Conservation (phyloP, 2,329 filamentous ascomycete species). For the Penicillium sp. region DNA sequence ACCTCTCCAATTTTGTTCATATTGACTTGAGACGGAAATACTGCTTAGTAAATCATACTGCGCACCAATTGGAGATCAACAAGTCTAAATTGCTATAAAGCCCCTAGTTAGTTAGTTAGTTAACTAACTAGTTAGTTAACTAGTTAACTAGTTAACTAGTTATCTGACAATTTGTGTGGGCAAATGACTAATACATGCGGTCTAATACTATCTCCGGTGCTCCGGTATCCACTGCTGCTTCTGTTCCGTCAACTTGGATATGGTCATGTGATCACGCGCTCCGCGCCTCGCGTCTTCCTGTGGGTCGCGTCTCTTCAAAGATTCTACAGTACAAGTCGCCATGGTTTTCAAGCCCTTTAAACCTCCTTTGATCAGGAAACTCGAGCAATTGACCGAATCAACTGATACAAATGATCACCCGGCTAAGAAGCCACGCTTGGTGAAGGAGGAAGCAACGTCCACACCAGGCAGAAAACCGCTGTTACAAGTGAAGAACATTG, state of each 20-base stretch:
- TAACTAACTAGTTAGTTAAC: too few species aligned
- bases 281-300: constrained; percentile 24
- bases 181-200: too few species aligned
- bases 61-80: too few species aligned
- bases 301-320: constrained; percentile 4
- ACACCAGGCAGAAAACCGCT: constrained; percentile 39
- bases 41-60: too few species aligned
- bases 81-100: too few species aligned
- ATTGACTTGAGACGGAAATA: background rate
- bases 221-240: too few species aligned
- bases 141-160: too few species aligned
- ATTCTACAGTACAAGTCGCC: constrained; percentile 16
- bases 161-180: too few species aligned
- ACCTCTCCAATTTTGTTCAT: background rate
- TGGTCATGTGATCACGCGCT: constrained; percentile 35
- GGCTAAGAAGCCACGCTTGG: constrained; percentile 47
- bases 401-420: constrained; percentile 28
- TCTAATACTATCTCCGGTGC: too few species aligned
- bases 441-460: constrained; percentile 26
- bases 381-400: constrained; percentile 11
- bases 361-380: constrained; percentile 50
- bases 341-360: constrained; percentile 57
- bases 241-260: too few species aligned
- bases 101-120: too few species aligned
- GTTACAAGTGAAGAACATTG: constrained; percentile 38